These are phyloP conservation scores for Aspergillus persii DNA, from an alignment of 2,329 filamentous ascomycete species.

Conservation along the genomic window DNA sequence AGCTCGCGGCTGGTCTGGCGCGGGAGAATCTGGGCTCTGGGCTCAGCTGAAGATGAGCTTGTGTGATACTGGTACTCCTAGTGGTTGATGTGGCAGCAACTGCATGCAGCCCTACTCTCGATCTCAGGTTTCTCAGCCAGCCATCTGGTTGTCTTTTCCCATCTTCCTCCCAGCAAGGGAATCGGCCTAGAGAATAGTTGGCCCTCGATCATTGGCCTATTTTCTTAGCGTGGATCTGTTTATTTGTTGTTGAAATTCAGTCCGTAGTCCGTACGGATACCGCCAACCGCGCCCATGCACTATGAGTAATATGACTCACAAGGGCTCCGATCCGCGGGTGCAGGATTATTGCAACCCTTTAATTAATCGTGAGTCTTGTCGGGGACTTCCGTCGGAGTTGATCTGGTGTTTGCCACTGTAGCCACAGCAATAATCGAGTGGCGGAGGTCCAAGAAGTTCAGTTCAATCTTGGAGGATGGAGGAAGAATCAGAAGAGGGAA, in stretches of 20 bases:
- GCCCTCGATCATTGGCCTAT: not conserved
- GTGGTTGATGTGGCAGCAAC: not conserved
- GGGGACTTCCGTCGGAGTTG: not conserved
- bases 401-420: too few relatives aligned
- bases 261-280: not conserved
- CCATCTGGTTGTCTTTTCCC: not conserved
- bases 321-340: not conserved
- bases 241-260: not conserved
- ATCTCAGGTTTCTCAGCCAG: not conserved
- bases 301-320: not conserved
- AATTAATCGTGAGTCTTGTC: not conserved
- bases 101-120: not conserved
- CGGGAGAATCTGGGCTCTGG: not conserved
- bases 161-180: not conserved
- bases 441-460: too few relatives aligned
- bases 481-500: too few relatives aligned
- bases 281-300: too few relatives aligned
- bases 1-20: too few relatives aligned
- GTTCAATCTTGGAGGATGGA: too few relatives aligned
- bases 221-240: not conserved
- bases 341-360: not conserved
- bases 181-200: not conserved
- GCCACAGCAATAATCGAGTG: not conserved
- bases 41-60: not conserved
- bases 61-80: not conserved